Base-by-base conservation (phyloP, 2,329 filamentous ascomycete genomes). In the Pseudogymnoascus sp. region DNA sequence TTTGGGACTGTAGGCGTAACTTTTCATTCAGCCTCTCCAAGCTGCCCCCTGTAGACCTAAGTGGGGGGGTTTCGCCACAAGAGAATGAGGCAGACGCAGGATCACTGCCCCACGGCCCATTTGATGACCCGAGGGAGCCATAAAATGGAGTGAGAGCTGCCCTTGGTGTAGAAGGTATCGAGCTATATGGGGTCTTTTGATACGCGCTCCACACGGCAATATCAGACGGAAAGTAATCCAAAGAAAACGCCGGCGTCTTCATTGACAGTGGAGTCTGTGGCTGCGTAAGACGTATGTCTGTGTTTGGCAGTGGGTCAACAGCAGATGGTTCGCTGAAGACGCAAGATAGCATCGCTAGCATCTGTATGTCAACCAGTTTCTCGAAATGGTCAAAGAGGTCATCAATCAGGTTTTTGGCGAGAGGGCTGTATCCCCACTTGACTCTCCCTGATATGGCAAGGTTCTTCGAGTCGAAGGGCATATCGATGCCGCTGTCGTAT, bases 291-390 rank as follows among this genome's bases (percentile, higher is more conserved):
- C 79, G 79, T 1, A 81, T 80, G 65, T 84, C 83, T 14, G 80
- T 79, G 66, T 86, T 85, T 3, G 84, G 81, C 23, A 84, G 77
- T 59, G 79, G 79, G 63, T 85, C 80, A 45, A 83, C 78, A 0
- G 81, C 76, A 11, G 80, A 78, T 0, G 85, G 71, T 49, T 88
- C 85, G 67, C 82, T 84, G 70, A 89, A 88, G 63, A 89, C 82
- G 71, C 87, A 89, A 1, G 86, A 87, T 28, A 89, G 78, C 85
- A 89, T 88, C 7, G 86, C 87, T 61, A 89, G 71, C 87, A 89
- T 89, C 71, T 89, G 87, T 11, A 88, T 75, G 64, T 89, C 86
- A 5, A 81, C 84, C 31, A 81, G 77, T 61, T 75, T 79, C 71
- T 88, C 86, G 69, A 84, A 89, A 69, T 88, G 80, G 25, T 79